Conservation (phyloP, 257 asterid genomes). For the Solanum rostratum region DNA sequence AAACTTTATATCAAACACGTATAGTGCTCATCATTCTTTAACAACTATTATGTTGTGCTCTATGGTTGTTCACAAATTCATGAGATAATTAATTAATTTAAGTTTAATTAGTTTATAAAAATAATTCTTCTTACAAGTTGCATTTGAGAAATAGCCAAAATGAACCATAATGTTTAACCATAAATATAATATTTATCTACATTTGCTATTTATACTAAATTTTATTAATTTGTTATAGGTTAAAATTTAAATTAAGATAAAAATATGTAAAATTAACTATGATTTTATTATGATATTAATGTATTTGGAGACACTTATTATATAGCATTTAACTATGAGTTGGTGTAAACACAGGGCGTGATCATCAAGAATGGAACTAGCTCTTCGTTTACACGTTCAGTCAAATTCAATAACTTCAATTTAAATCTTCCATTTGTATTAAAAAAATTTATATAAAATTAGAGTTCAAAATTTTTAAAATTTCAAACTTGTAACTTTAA, state of each 20-base stretch:
- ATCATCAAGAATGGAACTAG: background rate
- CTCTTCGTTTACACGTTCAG: background rate
- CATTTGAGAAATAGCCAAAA: background rate
- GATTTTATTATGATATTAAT: background rate
- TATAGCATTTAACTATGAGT: background rate
- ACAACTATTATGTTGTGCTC: background rate
- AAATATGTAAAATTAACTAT: background rate
- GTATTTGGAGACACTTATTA: background rate
- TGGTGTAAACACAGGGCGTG: background rate
- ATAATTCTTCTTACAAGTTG: background rate
- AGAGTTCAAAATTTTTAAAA: background rate
- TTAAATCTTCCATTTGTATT: background rate
- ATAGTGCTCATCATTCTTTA: background rate
- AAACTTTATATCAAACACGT: too few species aligned
- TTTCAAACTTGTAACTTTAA: background rate
- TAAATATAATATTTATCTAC: background rate
- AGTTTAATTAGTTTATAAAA: background rate
- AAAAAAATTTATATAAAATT: background rate
- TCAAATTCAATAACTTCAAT: background rate
- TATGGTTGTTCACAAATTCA: background rate
- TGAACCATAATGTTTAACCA: background rate
- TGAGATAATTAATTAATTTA: background rate
- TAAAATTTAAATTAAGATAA: background rate
- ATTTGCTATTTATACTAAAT: background rate
- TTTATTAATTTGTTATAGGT: background rate